Percentiles rank a stretch among this genome's conserved stretches.
phyloP scores from a whole-genome alignment of 768 basidiomycete species.

The Boletus coccyginus region DNA sequence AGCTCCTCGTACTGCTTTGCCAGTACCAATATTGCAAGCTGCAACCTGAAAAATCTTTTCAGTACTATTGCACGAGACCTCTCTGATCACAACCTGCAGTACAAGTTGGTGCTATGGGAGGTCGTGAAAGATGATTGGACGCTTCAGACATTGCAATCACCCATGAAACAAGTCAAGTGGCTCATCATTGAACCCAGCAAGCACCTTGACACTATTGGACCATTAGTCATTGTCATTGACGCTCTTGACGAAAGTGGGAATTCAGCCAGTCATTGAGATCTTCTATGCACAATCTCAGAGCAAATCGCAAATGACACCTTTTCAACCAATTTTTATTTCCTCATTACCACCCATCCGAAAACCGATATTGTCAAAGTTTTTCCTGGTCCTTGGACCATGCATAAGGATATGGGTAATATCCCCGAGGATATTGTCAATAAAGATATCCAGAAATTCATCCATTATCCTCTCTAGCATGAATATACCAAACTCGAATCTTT shows the following conservation, averaged over 20 bases:
- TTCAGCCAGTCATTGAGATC: background rate
- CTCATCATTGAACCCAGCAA: conserved; percentile 21
- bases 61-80: conserved; percentile 26
- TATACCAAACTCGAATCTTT: background rate
- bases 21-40: background rate
- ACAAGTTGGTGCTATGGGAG: conserved; percentile 3
- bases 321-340: conserved; percentile 12
- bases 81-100: conserved; percentile 21
- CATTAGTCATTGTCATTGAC: conserved; percentile 31
- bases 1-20: conserved; percentile 25
- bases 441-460: background rate
- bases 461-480: background rate
- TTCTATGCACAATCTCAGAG: conserved; percentile 12
- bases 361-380: conserved; percentile 5
- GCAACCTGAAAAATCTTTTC: conserved; percentile 15
- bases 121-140: conserved; percentile 2
- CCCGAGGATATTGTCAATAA: background rate
- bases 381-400: conserved; percentile 3
- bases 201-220: conserved; percentile 15
- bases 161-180: conserved; percentile 13
- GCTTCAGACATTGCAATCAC: background rate
- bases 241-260: conserved; percentile 23
- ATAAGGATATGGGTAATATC: conserved; percentile 10
- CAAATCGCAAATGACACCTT: background rate
- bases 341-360: conserved; percentile 15